Percentiles rank a stretch among this genome's conserved stretches.
Conservation (phyloP, 192 early-diverging fungal species). For the Phycomyces nitens region DNA sequence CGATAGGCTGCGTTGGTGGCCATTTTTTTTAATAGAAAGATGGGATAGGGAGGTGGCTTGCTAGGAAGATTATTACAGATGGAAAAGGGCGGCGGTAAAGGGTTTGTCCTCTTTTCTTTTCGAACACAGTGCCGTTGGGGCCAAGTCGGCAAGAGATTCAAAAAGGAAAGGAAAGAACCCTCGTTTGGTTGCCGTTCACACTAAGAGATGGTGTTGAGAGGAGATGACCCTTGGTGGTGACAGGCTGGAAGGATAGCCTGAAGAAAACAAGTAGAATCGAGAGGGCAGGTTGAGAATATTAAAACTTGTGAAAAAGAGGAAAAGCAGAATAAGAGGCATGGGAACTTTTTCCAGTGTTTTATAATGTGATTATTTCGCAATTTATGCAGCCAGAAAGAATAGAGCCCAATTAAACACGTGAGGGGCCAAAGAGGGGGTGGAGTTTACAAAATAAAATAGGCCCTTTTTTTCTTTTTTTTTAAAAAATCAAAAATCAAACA, state of each 20-base stretch:
- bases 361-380: neutral
- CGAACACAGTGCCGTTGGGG: constrained; percentile 2
- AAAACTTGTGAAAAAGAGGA: neutral
- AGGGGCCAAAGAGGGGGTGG: too few relatives aligned
- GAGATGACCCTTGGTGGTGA: neutral
- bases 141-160: constrained; percentile 3
- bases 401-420: too few relatives aligned
- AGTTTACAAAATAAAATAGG: too few relatives aligned
- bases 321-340: neutral
- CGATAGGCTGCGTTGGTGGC: neutral
- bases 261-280: neutral
- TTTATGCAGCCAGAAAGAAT: neutral
- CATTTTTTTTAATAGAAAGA: constrained; percentile 3
- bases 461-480: too few relatives aligned
- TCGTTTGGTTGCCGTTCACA: neutral
- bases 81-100: neutral
- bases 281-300: neutral
- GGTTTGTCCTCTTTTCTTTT: neutral
- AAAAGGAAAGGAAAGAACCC: neutral
- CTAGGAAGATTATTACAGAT: neutral
- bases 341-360: neutral
- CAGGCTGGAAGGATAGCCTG: neutral
- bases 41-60: neutral
- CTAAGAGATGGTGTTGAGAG: neutral
- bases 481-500: too few relatives aligned